Evolutionary conservation across 2,329 filamentous ascomycete genomes (phyloP), one percentile per base, ranked within the genome.

Genomic region (Arthrinium puccinioides): DNA sequence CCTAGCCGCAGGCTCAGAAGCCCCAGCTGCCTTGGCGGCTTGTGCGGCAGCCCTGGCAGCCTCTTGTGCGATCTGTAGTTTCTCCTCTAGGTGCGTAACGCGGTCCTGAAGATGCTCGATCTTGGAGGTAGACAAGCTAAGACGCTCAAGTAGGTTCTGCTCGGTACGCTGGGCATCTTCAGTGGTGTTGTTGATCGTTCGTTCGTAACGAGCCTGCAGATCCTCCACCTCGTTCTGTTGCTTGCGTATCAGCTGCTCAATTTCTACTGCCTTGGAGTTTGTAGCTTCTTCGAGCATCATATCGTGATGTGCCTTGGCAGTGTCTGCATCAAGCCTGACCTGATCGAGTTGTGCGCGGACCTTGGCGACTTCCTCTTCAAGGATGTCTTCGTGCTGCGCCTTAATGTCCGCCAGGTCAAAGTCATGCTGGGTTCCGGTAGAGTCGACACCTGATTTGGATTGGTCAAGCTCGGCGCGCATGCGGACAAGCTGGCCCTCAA

Each of bases 131-230:
- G 87, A 86, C 39, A 97, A 72, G 45, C 77, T 81, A 38, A 97
- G 74, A 19, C 85, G 81, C 54, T 96, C 87, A 32, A 84, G 74
- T 29, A 94, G 75, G 56, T 89, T 84, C 44, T 82, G 74, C 59
- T 95, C 88, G 3, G 79, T 71, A 34, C 85, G 81, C 50, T 90
- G 80, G 41, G 82, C 84, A 60, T 97, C 89, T 53, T 97, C 89
- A 5, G 77, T 68, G 9, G 79, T 75, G 48, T 84, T 87, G 53
- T 72, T 77, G 41, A 94, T 64, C 45, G 82, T 79, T 44, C 83
- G 76, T 49, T 84, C 79, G 56, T 94, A 84, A 46, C 84, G 81
- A 41, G 79, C 75, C 46, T 84, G 78, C 28, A 90, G 64, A 48
- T 90, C 85, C 52, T 88, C 84, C 2, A 88, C 61, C 40, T 80